Base-by-base conservation (phyloP, 2,329 filamentous ascomycete genomes). In the Hortaea sp. region DNA sequence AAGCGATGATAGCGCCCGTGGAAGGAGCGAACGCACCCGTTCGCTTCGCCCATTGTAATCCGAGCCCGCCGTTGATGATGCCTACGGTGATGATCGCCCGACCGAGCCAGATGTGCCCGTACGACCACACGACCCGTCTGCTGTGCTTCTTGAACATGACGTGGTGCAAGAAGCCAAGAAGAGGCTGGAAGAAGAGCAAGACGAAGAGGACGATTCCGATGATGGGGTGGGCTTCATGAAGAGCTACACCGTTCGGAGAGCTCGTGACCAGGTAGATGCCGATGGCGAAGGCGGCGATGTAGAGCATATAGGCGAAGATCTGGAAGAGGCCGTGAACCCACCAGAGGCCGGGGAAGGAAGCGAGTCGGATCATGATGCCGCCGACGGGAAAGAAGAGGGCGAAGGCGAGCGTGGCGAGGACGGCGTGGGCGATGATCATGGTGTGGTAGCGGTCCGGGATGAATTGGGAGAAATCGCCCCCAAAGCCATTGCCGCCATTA, bases 31-130 rank as follows among this genome's bases (percentile, higher is more conserved):
- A 51, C 9, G 56, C 29, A 1, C 51, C 47, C 30, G 66, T 67
- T 31, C 66, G 62, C 20, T 69, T 63, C 3, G 74, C 70, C 29
- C 76, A 62, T 47, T 63, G 61, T 38, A 79, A 68, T 1, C 76
- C 76, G 1, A 79, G 60, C 0, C 76, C 76, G 12, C 73, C 76
- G 53, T 79, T 79, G 53, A 79, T 67, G 46, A 79, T 73, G 1
- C 73, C 76, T 1, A 79, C 60, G 0, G 69, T 66, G 10, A 80
- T 70, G 37, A 70, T 62, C 29, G 65, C 53, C 4, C 76, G 67
- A 12, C 76, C 76, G 28, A 77, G 55, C 76, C 76, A 79, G 41
- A 77, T 65, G 53, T 80, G 76, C 3, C 60, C 62, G 49, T 73
- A 67, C 0, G 69, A 72, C 63, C 70, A 74, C 6, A 69, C 50